Base-by-base conservation (phyloP, 2,329 filamentous ascomycete species). In the Lasiodiplodia gonubiensis region DNA sequence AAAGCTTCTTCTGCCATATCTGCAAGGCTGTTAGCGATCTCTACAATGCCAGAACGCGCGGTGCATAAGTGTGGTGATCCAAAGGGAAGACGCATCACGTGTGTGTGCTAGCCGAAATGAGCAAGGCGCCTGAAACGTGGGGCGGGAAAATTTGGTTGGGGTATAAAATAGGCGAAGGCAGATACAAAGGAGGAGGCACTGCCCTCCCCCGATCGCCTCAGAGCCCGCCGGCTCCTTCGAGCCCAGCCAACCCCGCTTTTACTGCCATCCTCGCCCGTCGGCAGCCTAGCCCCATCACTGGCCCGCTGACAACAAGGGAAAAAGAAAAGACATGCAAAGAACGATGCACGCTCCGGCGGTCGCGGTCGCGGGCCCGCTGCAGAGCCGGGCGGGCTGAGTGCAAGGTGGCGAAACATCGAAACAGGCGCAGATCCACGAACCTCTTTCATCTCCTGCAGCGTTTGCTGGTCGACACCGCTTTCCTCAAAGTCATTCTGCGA, bases 401-500 rank as follows among this genome's bases (percentile, higher is more conserved):
- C 59, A 63, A 51, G 46, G 59, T 51, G 59, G 59, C 59, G n/a
- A 63, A 63, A 53, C 48, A 46, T 21, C 33, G 30, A 18, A 64
- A 54, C 51, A 23, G 61, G 49, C 61, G 61, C 59, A 37, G 46
- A 63, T 63, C 72, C 68, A 83, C 92, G 86, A 85, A 98, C 94
- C 88, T 90, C 86, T 80, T 90, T 90, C 85, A 99, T 84, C 79
- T 97, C 92, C 72, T 94, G 89, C 75, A 99, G 83, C 63, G 94
- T 94, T 73, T 88, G 85, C 79, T 94, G 91, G 74, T 97, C 93
- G 71, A 98, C 91, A 74, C 95, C 95, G 73, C 91, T 93, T 82
- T 99, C 95, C 80, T 99, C 95, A 78, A 99, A 98, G 81, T 98
- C 95, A 76, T 94, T 92, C 76, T 92, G 88, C 76, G 94, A 97